A percentile compares a stretch with the other conserved stretches of the same genome.
phyloP scores from a whole-genome alignment of 2,329 filamentous ascomycete species.

The Ceratocystis diversiconidia region DNA sequence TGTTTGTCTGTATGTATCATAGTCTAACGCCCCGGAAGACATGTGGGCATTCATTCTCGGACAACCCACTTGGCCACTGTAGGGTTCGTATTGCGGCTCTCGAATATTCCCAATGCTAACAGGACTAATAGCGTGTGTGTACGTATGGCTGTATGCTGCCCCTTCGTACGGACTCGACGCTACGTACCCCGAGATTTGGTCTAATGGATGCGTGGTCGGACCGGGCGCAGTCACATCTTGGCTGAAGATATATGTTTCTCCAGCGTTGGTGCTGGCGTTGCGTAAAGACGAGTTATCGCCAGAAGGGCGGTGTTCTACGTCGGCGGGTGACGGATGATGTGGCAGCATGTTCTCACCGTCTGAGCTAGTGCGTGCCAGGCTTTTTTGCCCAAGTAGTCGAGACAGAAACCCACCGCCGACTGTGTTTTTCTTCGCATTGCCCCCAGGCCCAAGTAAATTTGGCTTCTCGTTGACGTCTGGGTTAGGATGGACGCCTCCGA shows the following conservation, averaged over 20 bases:
- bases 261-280: constrained; percentile 20
- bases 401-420: constrained; percentile 24
- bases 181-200: neutral
- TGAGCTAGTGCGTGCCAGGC: constrained; percentile 11
- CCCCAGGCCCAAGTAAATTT: constrained; percentile 20
- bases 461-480: constrained; percentile 20
- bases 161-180: neutral
- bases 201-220: neutral
- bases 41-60: constrained; percentile 22
- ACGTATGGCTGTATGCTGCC: neutral
- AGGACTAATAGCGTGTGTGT: neutral
- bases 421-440: neutral
- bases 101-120: neutral
- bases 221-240: neutral
- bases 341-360: constrained; percentile 27
- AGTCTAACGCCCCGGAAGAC: constrained; percentile 21
- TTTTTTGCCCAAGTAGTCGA: constrained; percentile 25
- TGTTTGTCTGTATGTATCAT: constrained; percentile 16
- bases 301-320: constrained; percentile 23
- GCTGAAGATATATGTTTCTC: constrained; percentile 13
- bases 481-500: constrained; percentile 5
- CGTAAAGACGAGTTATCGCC: neutral
- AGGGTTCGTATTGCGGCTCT: constrained; percentile 7
- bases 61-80: constrained; percentile 21
- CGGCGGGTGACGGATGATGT: constrained; percentile 28